Evolutionary conservation across 495 filamentous ascomycete species (phyloP).

Genomic region (Saxispiralis lemnorum): DNA sequence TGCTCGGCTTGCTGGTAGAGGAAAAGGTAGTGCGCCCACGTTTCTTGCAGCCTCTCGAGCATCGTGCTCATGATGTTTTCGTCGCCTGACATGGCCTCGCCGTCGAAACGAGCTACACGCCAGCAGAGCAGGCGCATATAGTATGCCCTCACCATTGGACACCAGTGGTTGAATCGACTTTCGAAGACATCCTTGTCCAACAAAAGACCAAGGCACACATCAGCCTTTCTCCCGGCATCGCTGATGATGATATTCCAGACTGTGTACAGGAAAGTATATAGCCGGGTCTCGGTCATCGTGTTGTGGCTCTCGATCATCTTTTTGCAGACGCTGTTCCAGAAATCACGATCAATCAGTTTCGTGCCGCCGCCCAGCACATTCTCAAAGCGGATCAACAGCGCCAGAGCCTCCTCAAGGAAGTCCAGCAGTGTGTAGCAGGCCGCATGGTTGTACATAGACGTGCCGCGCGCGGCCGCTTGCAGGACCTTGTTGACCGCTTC

Average conservation of each 20-base stretch:
- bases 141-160: conserved; percentile 93
- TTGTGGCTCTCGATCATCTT: conserved; percentile 78
- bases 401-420: conserved; percentile 65
- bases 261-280: conserved; percentile 70
- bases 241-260: conserved; percentile 59
- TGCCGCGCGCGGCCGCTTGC: conserved; percentile 54
- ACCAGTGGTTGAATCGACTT: conserved; percentile 88
- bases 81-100: conserved; percentile 32
- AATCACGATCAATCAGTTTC: conserved; percentile 54
- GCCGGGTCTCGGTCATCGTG: conserved; percentile 79
- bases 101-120: conserved; percentile 68
- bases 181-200: conserved; percentile 64
- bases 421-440: conserved; percentile 87
- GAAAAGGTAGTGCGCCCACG: conserved; percentile 67
- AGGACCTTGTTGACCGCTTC: conserved; percentile 59
- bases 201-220: conserved; percentile 62
- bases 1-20: conserved; percentile 46
- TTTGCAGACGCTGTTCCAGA: conserved; percentile 74
- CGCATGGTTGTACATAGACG: conserved; percentile 68
- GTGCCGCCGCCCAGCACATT: conserved; percentile 27
- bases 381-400: conserved; percentile 41
- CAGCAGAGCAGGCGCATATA: conserved; percentile 88
- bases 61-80: conserved; percentile 51
- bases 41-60: conserved; percentile 47
- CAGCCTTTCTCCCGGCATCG: conserved; percentile 49